phyloP scores from a whole-genome alignment of 1,139 yeast genomes.

The Eremothecium coryli region DNA sequence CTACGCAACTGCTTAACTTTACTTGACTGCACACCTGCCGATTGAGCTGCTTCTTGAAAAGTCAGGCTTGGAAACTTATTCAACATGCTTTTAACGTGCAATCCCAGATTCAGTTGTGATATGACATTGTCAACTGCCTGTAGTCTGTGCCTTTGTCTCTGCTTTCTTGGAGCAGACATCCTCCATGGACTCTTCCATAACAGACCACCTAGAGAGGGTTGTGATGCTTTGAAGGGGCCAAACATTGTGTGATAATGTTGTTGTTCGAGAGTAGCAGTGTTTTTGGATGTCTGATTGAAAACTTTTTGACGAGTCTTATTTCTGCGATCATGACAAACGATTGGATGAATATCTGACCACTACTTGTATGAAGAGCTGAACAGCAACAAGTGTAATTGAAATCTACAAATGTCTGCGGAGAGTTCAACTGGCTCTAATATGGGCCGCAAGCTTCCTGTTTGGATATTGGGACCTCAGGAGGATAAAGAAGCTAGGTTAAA shows the following conservation, averaged over 20 bases:
- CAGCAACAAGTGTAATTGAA: too few relatives aligned
- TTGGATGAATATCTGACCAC: too few relatives aligned
- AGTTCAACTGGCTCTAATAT: too few relatives aligned
- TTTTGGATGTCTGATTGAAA: too few relatives aligned
- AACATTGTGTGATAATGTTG: too few relatives aligned
- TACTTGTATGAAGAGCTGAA: too few relatives aligned
- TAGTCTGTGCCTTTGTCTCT: conserved; percentile 75
- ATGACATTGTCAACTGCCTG: conserved; percentile 72
- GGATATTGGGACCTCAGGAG: conserved; percentile 82
- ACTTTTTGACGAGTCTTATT: too few relatives aligned
- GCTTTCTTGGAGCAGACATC: conserved; percentile 72
- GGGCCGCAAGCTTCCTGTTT: conserved; percentile 62
- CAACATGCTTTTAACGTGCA: conserved; percentile 30
- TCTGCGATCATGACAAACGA: too few relatives aligned
- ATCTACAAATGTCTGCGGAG: too few relatives aligned
- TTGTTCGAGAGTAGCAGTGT: too few relatives aligned
- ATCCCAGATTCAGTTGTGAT: conserved; percentile 57
- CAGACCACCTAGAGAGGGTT: conserved; percentile 65
- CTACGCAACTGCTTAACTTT: conserved; percentile 19
- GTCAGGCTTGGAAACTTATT: conserved; percentile 41
- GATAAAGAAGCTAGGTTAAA: conserved; percentile 72
- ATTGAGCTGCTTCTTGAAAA: conserved; percentile 27
- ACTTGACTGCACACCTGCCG: conserved; percentile 11
- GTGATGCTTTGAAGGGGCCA: conserved; percentile 69
- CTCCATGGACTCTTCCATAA: conserved; percentile 78